Conservation (phyloP, 352 stramenopile species). For the Phytophthora boehmeriae region DNA sequence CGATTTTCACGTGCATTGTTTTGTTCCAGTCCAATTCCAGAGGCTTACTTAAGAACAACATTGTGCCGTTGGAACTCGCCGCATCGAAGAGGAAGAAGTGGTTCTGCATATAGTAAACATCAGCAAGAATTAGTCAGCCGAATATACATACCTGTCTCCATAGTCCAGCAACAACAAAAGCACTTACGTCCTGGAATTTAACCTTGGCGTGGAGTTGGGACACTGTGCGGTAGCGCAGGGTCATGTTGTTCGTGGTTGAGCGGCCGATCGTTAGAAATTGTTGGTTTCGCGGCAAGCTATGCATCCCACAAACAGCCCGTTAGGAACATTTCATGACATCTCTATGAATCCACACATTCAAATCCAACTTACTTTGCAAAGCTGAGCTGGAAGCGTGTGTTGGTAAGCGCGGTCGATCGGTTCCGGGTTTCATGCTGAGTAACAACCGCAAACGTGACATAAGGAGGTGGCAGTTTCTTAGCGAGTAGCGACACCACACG, state of each 20-base stretch:
- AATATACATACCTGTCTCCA: background rate
- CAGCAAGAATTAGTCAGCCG: constrained; percentile 6
- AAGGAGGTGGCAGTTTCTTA: constrained; percentile 87
- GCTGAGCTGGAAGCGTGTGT: constrained; percentile 92
- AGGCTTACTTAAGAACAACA: constrained; percentile 83
- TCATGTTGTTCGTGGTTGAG: constrained; percentile 88
- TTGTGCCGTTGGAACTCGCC: constrained; percentile 83
- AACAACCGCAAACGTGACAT: constrained; percentile 92
- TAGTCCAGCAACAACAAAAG: background rate
- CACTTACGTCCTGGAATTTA: constrained; percentile 81
- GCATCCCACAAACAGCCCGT: constrained; percentile 10
- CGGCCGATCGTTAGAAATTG: constrained; percentile 80
- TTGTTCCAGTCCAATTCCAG: constrained; percentile 87
- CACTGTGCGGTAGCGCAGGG: constrained; percentile 83
- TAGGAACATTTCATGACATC: constrained; percentile 6
- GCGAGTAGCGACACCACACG: constrained; percentile 86
- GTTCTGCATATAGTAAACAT: constrained; percentile 43
- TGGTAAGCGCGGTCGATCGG: constrained; percentile 85
- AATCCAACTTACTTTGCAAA: constrained; percentile 81
- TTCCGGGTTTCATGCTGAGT: constrained; percentile 89
- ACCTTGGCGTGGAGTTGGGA: constrained; percentile 86
- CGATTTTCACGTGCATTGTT: constrained; percentile 84
- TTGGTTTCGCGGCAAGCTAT: constrained; percentile 67
- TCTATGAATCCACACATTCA: constrained; percentile 1
- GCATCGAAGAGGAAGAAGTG: constrained; percentile 82